These are phyloP conservation scores for Neophaeococcomyces mojaviensis DNA, from an alignment of 2,329 filamentous ascomycete genomes.

Conservation along the genomic window DNA sequence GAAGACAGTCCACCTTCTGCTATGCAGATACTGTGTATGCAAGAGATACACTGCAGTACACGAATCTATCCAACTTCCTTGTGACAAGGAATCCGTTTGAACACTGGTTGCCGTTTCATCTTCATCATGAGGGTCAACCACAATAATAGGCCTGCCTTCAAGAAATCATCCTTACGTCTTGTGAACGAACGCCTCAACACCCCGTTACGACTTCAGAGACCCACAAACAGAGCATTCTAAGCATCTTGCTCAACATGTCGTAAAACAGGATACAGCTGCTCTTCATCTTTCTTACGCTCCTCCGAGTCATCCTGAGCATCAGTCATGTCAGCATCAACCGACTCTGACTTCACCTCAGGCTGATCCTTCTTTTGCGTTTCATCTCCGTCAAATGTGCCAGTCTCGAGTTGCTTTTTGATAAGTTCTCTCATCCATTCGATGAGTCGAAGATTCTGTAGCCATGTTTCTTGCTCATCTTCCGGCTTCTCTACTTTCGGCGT, in stretches of 20 bases:
- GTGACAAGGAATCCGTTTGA: no score
- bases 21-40: no score
- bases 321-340: constrained; percentile 40
- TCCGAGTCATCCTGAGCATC: constrained; percentile 21
- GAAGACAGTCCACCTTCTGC: no score
- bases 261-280: constrained; percentile 23
- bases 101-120: no score
- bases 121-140: no score
- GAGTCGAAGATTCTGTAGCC: constrained; percentile 59
- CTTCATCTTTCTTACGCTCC: constrained; percentile 18
- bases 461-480: constrained; percentile 33
- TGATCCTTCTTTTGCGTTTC: constrained; percentile 17
- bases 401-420: constrained; percentile 48
- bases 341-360: constrained; percentile 30
- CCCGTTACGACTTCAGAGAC: not conserved
- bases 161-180: not conserved
- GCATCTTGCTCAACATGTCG: constrained; percentile 19
- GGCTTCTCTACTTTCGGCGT: constrained; percentile 28
- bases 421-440: constrained; percentile 53
- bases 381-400: constrained; percentile 40
- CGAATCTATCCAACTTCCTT: no score
- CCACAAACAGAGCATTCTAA: constrained; percentile 6
- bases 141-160: no score
- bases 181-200: not conserved
- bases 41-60: no score